phyloP scores from a whole-genome alignment of 257 asterid species.

The Echium plantagineum region DNA sequence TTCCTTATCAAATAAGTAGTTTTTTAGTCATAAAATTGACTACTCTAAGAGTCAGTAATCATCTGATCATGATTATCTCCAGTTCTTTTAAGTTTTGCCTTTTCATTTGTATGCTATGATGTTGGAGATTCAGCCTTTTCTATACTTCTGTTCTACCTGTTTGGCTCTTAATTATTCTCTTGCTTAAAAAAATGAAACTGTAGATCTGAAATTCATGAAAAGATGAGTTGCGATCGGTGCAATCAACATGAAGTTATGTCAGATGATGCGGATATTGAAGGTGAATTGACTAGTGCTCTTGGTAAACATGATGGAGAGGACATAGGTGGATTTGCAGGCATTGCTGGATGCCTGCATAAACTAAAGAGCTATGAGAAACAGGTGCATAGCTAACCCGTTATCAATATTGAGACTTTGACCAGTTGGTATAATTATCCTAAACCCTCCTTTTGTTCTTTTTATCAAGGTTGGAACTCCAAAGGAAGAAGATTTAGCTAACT shows the following conservation, averaged over 20 bases:
- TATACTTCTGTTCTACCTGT: not conserved
- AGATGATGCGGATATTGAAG: slow-evolving; percentile 18
- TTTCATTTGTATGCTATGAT: not conserved
- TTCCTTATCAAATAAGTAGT: too few species aligned
- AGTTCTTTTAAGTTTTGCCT: not conserved
- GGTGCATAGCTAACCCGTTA: slow-evolving; percentile 22
- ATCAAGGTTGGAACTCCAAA: slow-evolving; percentile 82
- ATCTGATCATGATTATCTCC: too few species aligned
- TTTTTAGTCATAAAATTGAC: not conserved
- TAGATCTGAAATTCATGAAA: slow-evolving; percentile 93
- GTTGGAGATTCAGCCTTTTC: not conserved
- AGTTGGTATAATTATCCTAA: slow-evolving; percentile 14
- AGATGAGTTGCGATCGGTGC: slow-evolving; percentile 77
- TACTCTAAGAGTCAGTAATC: too few species aligned
- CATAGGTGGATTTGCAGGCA: slow-evolving; percentile 82
- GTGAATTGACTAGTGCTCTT: slow-evolving; percentile 16
- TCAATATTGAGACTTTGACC: slow-evolving; percentile 3
- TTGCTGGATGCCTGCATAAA: slow-evolving; percentile 58
- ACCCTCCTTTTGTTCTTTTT: slow-evolving; percentile 1
- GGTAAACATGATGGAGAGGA: slow-evolving; percentile 54
- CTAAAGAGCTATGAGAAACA: slow-evolving; percentile 73
- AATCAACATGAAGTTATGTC: slow-evolving; percentile 24
- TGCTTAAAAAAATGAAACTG: slow-evolving; percentile 13
- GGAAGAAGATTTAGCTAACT: slow-evolving; percentile 82
- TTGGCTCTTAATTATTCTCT: not conserved